Evolutionary conservation across 1,284 basidiomycete species (phyloP), one percentile per base, ranked within the genome.

Genomic region (Mycosarcoma maydis): DNA sequence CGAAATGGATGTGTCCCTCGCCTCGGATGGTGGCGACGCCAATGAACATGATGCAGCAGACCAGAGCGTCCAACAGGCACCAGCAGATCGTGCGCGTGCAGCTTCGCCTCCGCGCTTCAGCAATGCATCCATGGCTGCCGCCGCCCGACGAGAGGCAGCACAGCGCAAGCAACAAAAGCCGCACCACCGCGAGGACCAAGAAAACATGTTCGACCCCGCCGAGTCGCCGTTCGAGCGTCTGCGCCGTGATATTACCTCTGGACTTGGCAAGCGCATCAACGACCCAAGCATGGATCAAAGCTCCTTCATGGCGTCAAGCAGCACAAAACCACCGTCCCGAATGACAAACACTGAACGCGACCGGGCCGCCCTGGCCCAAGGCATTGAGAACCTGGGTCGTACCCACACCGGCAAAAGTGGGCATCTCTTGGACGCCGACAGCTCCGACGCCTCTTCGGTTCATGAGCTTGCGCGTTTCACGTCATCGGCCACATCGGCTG

Each of bases 141-240:
- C 22, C 90, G 90, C 89, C 85, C 86, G 36, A 83, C 85, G 16
- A 88, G 89, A 71, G 39, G 69, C 68, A 8, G 62, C 65, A 4
- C 55, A 54, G 41, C 50, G 59, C 44, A 67, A 59, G 47, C 57
- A 58, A 29, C 54, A 61, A 17, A 57, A 61, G 50, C 43, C 45
- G 4, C 51, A 29, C 32, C 49, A 46, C 29, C 58, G 50, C 43
- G 56, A 61, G 26, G 56, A 56, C n/a, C 56, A 61, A 29, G 58
- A 62, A 41, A 56, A 65, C 57, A 46, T 59, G 13, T 62, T 54
- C 40, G 60, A 61, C 13, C 50, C 59, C 3, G 78, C 91, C 39
- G 90, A 91, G 75, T 89, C 89, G 0, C 91, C 92, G 8, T 87
- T 92, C 44, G 86, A 89, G 38, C 86, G 88, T 23, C 84, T 92